Conservation (phyloP, 805 yeast genomes). For the Tetrapisispora namnaoensis region DNA sequence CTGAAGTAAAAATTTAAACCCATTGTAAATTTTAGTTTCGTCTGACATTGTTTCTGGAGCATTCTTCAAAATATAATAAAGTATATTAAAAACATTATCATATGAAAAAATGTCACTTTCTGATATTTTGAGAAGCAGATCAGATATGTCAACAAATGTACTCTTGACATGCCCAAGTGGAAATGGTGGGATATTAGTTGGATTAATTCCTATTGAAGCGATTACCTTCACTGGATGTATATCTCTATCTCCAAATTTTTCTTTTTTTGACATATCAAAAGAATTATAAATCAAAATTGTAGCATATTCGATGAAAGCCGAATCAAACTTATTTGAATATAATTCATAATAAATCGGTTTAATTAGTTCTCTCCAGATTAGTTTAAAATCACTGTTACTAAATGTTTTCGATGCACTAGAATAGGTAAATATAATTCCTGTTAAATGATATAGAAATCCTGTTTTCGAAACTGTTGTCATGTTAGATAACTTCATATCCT, state of each 20-base stretch:
- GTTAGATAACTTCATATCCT: too few species aligned
- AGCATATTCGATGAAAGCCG: not conserved
- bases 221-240: conserved; percentile 14
- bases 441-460: conserved; percentile 12
- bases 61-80: not conserved
- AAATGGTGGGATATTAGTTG: conserved; percentile 13
- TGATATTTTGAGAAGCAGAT: not conserved
- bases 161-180: not conserved
- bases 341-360: conserved; percentile 9
- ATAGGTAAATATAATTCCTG: conserved; percentile 13
- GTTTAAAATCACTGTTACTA: conserved; percentile 2
- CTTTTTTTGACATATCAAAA: not conserved
- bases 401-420: conserved; percentile 3
- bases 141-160: not conserved
- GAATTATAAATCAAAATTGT: not conserved
- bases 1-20: not conserved
- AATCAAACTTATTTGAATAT: not conserved
- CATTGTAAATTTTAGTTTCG: not conserved
- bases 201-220: conserved; percentile 16
- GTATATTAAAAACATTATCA: not conserved
- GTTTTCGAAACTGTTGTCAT: conserved; percentile 2
- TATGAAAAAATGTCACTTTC: not conserved
- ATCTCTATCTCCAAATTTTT: not conserved
- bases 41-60: not conserved
- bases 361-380: conserved; percentile 12